These are phyloP conservation scores for Papilionanthe hybrid DNA, from an alignment of 116 monocot species.

Conservation along the genomic window DNA sequence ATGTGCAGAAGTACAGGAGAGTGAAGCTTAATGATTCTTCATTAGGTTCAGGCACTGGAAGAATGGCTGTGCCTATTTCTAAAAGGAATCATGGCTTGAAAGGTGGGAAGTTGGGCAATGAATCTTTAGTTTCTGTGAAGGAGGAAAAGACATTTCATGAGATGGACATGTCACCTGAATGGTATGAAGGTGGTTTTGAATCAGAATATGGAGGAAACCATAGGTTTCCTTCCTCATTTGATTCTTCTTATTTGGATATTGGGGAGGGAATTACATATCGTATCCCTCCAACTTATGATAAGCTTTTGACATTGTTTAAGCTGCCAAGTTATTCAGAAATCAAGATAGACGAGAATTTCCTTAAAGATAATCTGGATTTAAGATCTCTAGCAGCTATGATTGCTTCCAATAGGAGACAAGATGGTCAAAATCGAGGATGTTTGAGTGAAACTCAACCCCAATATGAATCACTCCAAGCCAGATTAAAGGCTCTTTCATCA, in stretches of 20 bases:
- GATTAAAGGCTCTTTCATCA: conserved; percentile 55
- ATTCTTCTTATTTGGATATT: conserved; percentile 76
- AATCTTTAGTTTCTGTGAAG: conserved; percentile 32
- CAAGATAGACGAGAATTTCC: conserved; percentile 60
- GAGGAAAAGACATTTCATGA: conserved; percentile 28
- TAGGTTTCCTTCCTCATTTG: conserved; percentile 39
- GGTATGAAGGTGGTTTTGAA: conserved; percentile 33
- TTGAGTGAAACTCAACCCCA: conserved; percentile 71
- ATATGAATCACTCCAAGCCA: conserved; percentile 84
- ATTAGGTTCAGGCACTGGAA: conserved; percentile 17
- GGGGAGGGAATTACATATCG: conserved; percentile 76
- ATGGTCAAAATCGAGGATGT: conserved; percentile 38
- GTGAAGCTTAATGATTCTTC: conserved; percentile 39
- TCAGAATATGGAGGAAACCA: conserved; percentile 35
- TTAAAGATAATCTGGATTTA: conserved; percentile 66
- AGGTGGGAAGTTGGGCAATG: conserved; percentile 26
- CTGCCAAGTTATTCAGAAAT: conserved; percentile 73
- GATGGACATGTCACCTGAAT: conserved; percentile 38
- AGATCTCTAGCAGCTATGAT: conserved; percentile 75
- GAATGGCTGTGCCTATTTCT: conserved; percentile 19
- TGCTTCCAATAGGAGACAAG: conserved; percentile 49
- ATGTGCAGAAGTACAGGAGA: conserved; percentile 66
- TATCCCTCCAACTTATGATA: conserved; percentile 85
- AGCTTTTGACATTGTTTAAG: conserved; percentile 45
- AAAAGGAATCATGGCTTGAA: conserved; percentile 36